These are phyloP conservation scores for Ceratocystis diversiconidia DNA, from an alignment of 2,329 filamentous ascomycete species.

Conservation along the genomic window DNA sequence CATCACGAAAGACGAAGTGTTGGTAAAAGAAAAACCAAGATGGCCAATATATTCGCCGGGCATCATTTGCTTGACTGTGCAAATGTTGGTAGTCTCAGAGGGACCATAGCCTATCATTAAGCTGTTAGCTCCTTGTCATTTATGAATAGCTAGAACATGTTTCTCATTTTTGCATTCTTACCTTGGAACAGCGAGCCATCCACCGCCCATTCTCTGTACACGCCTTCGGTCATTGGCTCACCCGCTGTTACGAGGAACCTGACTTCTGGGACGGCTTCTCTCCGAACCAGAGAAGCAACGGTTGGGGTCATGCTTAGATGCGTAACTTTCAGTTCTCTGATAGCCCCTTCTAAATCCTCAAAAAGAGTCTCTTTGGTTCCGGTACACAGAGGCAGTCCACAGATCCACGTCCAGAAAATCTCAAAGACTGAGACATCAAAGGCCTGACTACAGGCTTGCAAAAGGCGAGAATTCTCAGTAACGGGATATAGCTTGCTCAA, in stretches of 20 bases:
- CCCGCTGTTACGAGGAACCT: conserved; percentile 68
- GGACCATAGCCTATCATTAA: conserved; percentile 52
- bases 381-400: conserved; percentile 65
- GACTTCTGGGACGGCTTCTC: conserved; percentile 53
- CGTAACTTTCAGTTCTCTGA: conserved; percentile 50
- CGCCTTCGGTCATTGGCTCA: conserved; percentile 60
- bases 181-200: conserved; percentile 57
- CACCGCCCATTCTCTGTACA: conserved; percentile 49
- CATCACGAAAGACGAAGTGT: conserved; percentile 61
- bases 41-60: conserved; percentile 50
- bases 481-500: conserved; percentile 53
- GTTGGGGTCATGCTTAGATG: conserved; percentile 80
- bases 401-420: conserved; percentile 71
- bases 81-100: conserved; percentile 79
- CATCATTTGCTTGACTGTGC: conserved; percentile 55
- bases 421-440: conserved; percentile 87
- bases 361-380: conserved; percentile 62
- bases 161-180: conserved; percentile 17
- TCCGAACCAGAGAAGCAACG: conserved; percentile 60
- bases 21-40: conserved; percentile 59
- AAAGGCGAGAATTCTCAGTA: conserved; percentile 38
- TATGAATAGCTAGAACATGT: too few species aligned
- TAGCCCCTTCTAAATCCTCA: conserved; percentile 52
- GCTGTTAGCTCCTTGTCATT: background rate
- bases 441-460: conserved; percentile 72